These are phyloP conservation scores for Agapanthus africanus DNA, from an alignment of 106 monocot genomes.

Conservation along the genomic window DNA sequence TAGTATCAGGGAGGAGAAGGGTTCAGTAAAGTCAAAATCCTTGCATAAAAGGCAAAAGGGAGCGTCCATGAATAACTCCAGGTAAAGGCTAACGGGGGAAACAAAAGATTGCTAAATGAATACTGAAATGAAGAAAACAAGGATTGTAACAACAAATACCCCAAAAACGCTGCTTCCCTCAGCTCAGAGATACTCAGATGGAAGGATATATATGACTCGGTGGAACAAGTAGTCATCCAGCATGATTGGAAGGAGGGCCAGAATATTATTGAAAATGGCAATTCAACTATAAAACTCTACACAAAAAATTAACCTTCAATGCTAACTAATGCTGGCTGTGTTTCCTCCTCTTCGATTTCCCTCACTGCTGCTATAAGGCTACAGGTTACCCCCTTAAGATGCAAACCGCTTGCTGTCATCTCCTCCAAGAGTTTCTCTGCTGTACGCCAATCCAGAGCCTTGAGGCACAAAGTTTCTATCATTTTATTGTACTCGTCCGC, in stretches of 20 bases:
- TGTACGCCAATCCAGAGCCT: constrained; percentile 73
- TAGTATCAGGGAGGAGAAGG: background rate
- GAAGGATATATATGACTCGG: background rate
- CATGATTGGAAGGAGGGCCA: background rate
- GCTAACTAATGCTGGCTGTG: background rate
- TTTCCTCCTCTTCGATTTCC: constrained; percentile 68
- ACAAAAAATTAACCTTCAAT: background rate
- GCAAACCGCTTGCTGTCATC: constrained; percentile 62
- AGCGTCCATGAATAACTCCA: background rate
- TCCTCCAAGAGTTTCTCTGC: constrained; percentile 78
- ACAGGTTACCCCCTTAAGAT: constrained; percentile 42
- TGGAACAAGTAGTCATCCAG: background rate
- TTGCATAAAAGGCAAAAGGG: background rate
- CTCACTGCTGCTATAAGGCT: constrained; percentile 69
- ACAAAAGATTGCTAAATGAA: background rate
- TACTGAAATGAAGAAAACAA: background rate
- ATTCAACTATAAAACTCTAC: background rate
- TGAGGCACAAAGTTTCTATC: constrained; percentile 68
- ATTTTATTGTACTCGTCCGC: constrained; percentile 78
- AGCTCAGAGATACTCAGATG: background rate
- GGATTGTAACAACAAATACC: background rate
- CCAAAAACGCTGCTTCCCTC: background rate
- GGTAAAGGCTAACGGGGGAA: background rate
- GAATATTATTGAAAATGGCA: background rate
- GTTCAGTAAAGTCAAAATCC: background rate